Base-by-base conservation (phyloP, 2,329 filamentous ascomycete species). In the Shiraia sp. region DNA sequence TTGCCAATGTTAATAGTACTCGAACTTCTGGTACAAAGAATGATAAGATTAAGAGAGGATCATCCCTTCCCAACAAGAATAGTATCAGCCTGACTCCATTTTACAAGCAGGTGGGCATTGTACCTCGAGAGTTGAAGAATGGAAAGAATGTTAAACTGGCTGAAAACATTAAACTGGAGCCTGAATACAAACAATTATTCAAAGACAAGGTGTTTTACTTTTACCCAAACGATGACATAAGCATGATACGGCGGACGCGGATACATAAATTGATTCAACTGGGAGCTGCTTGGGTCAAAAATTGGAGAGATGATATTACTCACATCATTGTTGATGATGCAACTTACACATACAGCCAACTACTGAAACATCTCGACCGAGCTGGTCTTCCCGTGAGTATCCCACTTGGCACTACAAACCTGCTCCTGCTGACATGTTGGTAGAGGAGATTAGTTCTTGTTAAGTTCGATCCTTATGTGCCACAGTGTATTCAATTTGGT, bases 261-360 rank as follows among this genome's bases (percentile, higher is more conserved):
- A 95, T 96, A 37, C 79, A 79, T 22, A 90, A 86, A 64, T 85
- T 87, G 0, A 78, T 82, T 25, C 53, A 66, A 36, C 48, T 67
- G 10, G 92, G 92, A 30, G 92, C 86, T 1, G 72, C 65, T 1
- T 93, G 90, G 84, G 79, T 82, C 19, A 78, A 77, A 36, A 70
- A 75, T 1, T 80, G 85, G 61, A 66, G 68, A 22, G 56, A 65
- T 0, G 69, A 61, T 15, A 80, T 93, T 12, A 95, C 87, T 1
- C 89, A 96, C 69, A 73, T 95, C 34, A 78, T 97, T 44, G 85
- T 90, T 2, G 91, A 96, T 61, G 85, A 82, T 51, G 70, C 70
- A 2, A 53, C 40, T 13, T 70, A 93, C 35, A 72, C 72, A 1
- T 91, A 83, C 59, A 68, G 75, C 3, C 80, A 90, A 42, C 73